phyloP scores from a whole-genome alignment of 192 early-diverging fungal genomes.

The Umbelopsis isabellina region DNA sequence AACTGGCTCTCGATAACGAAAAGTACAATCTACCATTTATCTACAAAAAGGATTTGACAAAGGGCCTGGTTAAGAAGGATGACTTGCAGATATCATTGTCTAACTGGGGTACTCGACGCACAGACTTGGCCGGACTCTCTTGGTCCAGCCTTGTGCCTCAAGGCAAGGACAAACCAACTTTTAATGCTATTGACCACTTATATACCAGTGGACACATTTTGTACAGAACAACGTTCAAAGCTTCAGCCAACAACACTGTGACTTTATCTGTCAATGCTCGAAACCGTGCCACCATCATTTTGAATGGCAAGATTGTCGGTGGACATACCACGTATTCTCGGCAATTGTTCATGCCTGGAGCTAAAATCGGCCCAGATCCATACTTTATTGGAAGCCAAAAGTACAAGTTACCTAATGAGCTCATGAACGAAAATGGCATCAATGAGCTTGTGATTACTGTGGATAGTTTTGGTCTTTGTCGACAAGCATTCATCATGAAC shows the following conservation, averaged over 20 bases:
- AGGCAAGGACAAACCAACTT: conserved; percentile 47
- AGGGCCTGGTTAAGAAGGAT: not conserved
- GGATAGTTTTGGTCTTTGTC: conserved; percentile 76
- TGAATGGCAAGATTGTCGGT: conserved; percentile 75
- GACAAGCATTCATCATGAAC: conserved; percentile 71
- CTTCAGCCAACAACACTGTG: conserved; percentile 38
- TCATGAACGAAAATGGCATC: conserved; percentile 46
- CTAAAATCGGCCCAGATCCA: conserved; percentile 77
- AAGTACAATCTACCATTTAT: conserved; percentile 27
- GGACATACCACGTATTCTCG: conserved; percentile 80
- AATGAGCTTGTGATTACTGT: conserved; percentile 74
- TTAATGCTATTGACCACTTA: conserved; percentile 60
- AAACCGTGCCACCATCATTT: conserved; percentile 69
- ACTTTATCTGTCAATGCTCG: conserved; percentile 68
- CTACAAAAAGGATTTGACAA: conserved; percentile 1
- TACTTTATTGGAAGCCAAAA: conserved; percentile 56
- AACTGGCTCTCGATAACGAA: not conserved
- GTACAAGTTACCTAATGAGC: conserved; percentile 56
- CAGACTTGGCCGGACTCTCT: conserved; percentile 43
- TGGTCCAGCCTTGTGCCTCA: conserved; percentile 38
- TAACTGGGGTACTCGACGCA: conserved; percentile 43
- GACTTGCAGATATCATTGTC: conserved; percentile 5
- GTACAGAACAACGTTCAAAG: conserved; percentile 58
- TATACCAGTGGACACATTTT: conserved; percentile 67
- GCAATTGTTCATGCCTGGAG: conserved; percentile 55